Base-by-base conservation (phyloP, 257 asterid genomes). In the Solanum neorickii region DNA sequence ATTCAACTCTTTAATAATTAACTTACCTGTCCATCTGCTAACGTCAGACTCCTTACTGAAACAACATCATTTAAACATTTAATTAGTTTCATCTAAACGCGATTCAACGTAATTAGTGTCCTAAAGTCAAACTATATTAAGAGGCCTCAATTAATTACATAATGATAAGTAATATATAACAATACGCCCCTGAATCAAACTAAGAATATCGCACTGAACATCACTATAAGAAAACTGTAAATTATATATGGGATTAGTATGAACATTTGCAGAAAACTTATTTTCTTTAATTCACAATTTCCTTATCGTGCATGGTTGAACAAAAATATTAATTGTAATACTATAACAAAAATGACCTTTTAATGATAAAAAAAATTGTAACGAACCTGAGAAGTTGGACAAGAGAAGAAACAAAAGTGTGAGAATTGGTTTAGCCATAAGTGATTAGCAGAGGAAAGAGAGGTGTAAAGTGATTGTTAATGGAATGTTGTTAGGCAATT, bases 361-460 rank as follows among this genome's bases (percentile, higher is more conserved):
- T 37, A 37, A 5, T 37, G 2, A 37, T 37, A 82, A 18, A 5
- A 29, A 42, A 39, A 88, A 14, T 29, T 59, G 3, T 75, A n/a
- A 76, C 60, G 42, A 29, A 91, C 95, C 93, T 90, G 91, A 90
- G 86, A 90, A 82, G 87, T 78, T 73, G 82, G 84, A 86, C 83
- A 83, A 21, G 33, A 88, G 85, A 27, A 88, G 56, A 83, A 91
- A n/a, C 21, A 87, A 25, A 83, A 87, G 65, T 9, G 90, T 13
- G 59, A 82, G 21, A 47, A 25, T 39, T 56, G 86, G 82, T 91
- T 91, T 93, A 85, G 90, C 92, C 94, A 93, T 93, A 1, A 70
- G 29, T 76, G 59, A 29, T 74, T 74, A 5, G 52, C 5, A 74
- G 47, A 73, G 82, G 16, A 23, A 20, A 20, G 21, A 31, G 68